These are phyloP conservation scores for Grigorovia yakushimaensis DNA, from an alignment of 805 yeast species.

Conservation along the genomic window DNA sequence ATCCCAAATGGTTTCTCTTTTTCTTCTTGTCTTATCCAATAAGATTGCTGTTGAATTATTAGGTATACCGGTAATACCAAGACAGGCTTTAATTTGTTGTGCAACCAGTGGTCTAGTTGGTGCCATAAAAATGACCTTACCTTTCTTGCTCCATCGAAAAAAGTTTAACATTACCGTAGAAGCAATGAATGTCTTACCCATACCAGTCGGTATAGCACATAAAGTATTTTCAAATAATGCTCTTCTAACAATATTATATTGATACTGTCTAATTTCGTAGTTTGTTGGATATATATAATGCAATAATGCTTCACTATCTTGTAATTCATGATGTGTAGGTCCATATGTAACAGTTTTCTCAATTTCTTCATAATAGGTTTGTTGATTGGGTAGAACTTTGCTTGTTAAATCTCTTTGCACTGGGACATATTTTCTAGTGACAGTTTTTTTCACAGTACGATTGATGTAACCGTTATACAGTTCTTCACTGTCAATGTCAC, in stretches of 20 bases:
- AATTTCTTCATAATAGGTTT: constrained; percentile 31
- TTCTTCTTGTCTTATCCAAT: constrained; percentile 45
- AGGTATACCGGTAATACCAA: constrained; percentile 78
- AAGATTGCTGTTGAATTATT: constrained; percentile 68
- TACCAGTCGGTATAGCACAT: constrained; percentile 93
- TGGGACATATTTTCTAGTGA: constrained; percentile 22
- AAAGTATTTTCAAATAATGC: constrained; percentile 66
- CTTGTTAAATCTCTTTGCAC: constrained; percentile 31
- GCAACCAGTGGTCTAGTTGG: constrained; percentile 95
- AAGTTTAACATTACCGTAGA: constrained; percentile 87
- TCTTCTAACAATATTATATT: constrained; percentile 63
- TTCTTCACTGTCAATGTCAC: constrained; percentile 24
- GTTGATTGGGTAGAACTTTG: constrained; percentile 22
- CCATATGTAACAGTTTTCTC: constrained; percentile 27
- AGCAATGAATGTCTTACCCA: constrained; percentile 95
- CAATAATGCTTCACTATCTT: constrained; percentile 13
- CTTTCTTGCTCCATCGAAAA: constrained; percentile 69
- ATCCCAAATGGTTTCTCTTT: constrained; percentile 72
- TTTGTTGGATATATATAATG: constrained; percentile 79
- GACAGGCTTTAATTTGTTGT: constrained; percentile 90
- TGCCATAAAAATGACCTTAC: constrained; percentile 88
- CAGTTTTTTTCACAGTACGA: constrained; percentile 24
- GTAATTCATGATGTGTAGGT: constrained; percentile 44
- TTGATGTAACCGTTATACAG: constrained; percentile 27
- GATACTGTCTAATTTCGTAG: constrained; percentile 78